Evolutionary conservation across 2,329 filamentous ascomycete genomes (phyloP).

Genomic region (Sclerotinia glacialis): DNA sequence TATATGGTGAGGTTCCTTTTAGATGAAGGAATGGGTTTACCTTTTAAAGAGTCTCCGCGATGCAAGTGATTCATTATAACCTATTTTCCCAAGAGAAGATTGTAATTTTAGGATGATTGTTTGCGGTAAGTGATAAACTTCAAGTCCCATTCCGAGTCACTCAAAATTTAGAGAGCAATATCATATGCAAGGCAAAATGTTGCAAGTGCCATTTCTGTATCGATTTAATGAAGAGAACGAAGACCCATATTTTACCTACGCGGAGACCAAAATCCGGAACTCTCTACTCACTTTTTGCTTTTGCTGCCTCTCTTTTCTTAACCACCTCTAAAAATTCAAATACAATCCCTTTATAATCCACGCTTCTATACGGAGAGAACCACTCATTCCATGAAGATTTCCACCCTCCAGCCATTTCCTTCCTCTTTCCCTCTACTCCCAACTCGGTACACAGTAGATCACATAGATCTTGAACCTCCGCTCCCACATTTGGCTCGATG

Average conservation of each 20-base stretch:
- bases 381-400: constrained; percentile 22
- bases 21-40: too few relatives aligned
- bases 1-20: too few relatives aligned
- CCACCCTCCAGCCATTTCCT: constrained; percentile 9
- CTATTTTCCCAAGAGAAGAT: not conserved
- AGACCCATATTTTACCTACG: too few relatives aligned
- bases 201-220: not conserved
- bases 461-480: constrained; percentile 23
- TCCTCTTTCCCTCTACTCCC: constrained; percentile 14
- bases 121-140: not conserved
- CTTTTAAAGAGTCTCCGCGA: too few relatives aligned
- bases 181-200: not conserved
- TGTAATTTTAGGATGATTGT: not conserved
- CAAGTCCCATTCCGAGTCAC: not conserved
- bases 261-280: too few relatives aligned
- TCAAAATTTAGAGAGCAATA: not conserved
- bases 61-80: not conserved
- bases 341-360: constrained; percentile 24
- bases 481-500: constrained; percentile 20
- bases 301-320: not conserved
- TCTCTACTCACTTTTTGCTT: not conserved
- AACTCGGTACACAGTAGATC: constrained; percentile 20
- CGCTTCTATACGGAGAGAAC: constrained; percentile 23
- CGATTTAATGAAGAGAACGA: not conserved
- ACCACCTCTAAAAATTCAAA: constrained; percentile 19